Evolutionary conservation across 1,139 yeast species (phyloP), one percentile per base, ranked within the genome.

Genomic region (Debaryomyces nepalensis): DNA sequence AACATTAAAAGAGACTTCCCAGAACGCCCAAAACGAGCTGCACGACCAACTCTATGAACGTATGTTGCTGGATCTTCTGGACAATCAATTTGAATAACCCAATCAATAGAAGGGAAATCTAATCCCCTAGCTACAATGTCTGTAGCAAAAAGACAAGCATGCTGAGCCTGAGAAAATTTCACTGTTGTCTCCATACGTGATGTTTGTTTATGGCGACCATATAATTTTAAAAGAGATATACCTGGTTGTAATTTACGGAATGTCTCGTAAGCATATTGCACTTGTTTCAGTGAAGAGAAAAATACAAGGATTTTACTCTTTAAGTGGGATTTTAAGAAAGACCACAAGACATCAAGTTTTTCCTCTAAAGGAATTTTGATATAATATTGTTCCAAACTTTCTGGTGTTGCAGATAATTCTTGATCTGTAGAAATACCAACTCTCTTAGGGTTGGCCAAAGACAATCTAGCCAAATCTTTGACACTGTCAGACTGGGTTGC

Each of bases 41-140:
- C 85, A 65, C 99, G 81, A 1, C 99, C 99, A 3, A 90, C 99
- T 58, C 99, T 77, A 58, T 93, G 99, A 40, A 93, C 88, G 63
- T 95, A 93, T 0, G 99, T 95, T 22, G 95, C 95, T 1, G 85
- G 81, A 63, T 91, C 97, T 62, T 93, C 99, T 0, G 99, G 99
- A 51, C 96, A 88, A 64, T 93, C 99, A 0, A 90, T 79, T 64
- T 93, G 99, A 9, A 93, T 73, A 15, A 93, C 97, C 99, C 99
- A 93, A 57, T 93, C 97, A 42, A 93, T 89, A 1, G 96, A 86
- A 0, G 99, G 99, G 68, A 95, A 91, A 66, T 93, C 99, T 42
- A 93, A 78, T 10, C 99, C 99, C 62, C 99, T 77, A 1, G 99
- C 98, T 21, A 91, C 98, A 43, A 93, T 88, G 68, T 93, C 99